Evolutionary conservation across 208 protist species (phyloP).

Genomic region (Acanthamoeba rhysodes): DNA sequence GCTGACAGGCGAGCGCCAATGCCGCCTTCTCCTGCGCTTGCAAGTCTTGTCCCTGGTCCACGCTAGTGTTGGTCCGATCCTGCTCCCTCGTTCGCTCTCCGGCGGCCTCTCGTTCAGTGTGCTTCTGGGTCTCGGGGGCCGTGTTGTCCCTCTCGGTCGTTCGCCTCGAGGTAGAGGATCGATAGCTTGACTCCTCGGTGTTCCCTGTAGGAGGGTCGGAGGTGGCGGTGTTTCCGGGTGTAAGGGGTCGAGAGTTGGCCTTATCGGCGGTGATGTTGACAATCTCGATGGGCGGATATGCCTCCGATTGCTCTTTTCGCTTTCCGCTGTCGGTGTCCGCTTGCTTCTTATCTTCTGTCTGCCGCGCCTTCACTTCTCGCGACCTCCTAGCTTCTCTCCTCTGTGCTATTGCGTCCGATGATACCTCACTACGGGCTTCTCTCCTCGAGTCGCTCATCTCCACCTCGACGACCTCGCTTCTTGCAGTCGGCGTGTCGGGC

Average conservation of each 20-base stretch:
- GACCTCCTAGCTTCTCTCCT: constrained; percentile 52
- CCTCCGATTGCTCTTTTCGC: not conserved
- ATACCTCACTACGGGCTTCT: not conserved
- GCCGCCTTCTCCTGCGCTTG: not conserved
- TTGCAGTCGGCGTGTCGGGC: not conserved
- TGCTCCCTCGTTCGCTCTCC: constrained; percentile 43
- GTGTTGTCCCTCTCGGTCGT: not conserved
- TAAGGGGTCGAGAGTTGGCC: not conserved
- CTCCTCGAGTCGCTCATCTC: not conserved
- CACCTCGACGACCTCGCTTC: not conserved
- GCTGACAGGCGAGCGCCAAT: not conserved
- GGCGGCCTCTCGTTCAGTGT: not conserved
- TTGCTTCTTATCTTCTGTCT: not conserved
- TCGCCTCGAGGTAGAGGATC: not conserved
- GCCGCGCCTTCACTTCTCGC: constrained; percentile 23
- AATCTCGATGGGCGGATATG: not conserved
- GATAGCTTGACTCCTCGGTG: not conserved
- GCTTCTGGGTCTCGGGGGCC: not conserved
- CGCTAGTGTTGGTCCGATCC: constrained; percentile 4
- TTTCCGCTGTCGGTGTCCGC: not conserved
- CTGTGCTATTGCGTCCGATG: not conserved
- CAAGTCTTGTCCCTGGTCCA: too few relatives aligned
- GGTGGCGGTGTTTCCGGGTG: not conserved
- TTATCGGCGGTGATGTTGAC: constrained; percentile 48
- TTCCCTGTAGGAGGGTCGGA: not conserved